Conservation (phyloP, 2,329 filamentous ascomycete species). For the Botrytis hyacinthi region DNA sequence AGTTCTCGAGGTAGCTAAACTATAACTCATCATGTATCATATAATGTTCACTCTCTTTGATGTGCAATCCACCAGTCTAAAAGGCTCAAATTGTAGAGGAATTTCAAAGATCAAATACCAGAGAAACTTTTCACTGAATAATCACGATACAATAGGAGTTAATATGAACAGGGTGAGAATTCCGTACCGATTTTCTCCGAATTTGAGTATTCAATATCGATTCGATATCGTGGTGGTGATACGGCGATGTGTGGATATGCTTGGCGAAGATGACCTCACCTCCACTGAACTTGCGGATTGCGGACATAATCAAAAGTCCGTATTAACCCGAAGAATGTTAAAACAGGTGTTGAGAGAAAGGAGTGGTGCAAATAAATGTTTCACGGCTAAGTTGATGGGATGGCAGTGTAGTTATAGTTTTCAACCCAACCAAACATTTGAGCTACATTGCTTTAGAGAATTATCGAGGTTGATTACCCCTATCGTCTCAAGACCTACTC, state of each 20-base stretch:
- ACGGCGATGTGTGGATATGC: background rate
- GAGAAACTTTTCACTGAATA: background rate
- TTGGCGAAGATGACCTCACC: background rate
- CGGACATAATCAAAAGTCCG: background rate
- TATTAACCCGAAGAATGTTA: background rate
- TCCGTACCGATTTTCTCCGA: background rate
- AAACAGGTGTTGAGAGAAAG: background rate
- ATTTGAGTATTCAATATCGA: background rate
- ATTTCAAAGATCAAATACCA: background rate
- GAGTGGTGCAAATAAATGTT: background rate
- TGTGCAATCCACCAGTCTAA: background rate
- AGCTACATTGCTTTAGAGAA: background rate
- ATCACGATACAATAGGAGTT: background rate
- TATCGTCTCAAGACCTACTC: background rate
- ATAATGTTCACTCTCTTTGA: background rate
- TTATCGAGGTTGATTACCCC: background rate
- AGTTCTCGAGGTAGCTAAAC: background rate
- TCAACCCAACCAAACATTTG: background rate
- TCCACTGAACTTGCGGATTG: background rate
- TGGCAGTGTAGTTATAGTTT: background rate
- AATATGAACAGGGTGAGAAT: background rate
- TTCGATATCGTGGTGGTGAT: background rate
- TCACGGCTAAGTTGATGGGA: background rate
- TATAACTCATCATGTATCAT: slow-evolving; percentile 3
- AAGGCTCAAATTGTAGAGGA: background rate